These are phyloP conservation scores for Sarocladium strictum DNA, from an alignment of 2,329 filamentous ascomycete species.

Conservation along the genomic window DNA sequence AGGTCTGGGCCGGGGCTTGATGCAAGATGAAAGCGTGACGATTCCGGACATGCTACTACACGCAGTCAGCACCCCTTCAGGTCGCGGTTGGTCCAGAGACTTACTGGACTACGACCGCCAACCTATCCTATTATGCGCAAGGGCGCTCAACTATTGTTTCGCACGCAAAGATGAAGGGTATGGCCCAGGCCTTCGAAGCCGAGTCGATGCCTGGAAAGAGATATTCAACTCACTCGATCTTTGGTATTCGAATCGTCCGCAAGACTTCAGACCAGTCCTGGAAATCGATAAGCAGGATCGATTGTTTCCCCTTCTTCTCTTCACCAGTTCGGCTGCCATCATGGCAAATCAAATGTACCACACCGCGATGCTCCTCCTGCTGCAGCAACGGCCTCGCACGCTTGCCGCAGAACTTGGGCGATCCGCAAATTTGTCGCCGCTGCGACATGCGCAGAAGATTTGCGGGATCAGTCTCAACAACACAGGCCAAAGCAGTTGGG, in stretches of 20 bases:
- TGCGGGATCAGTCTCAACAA: constrained; percentile 45
- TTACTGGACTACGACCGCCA: constrained; percentile 18
- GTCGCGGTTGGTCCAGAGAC: constrained; percentile 14
- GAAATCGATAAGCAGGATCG: constrained; percentile 22
- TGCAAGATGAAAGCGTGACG: constrained; percentile 19
- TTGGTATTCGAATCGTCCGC: constrained; percentile 27
- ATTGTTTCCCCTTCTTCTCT: constrained; percentile 29
- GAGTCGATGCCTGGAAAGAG: constrained; percentile 23
- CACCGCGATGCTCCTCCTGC: constrained; percentile 45
- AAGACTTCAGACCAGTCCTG: constrained; percentile 26
- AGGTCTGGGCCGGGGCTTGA: constrained; percentile 24
- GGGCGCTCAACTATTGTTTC: constrained; percentile 28
- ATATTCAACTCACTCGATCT: constrained; percentile 24
- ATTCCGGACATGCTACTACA: constrained; percentile 19
- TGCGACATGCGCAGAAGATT: constrained; percentile 43
- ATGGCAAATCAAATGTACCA: constrained; percentile 52
- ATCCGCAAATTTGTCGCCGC: constrained; percentile 30
- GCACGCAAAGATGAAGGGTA: constrained; percentile 9
- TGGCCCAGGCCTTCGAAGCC: constrained; percentile 13
- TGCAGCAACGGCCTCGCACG: constrained; percentile 44
- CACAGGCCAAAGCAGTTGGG: constrained; percentile 38
- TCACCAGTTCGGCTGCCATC: constrained; percentile 32
- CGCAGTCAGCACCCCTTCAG: constrained; percentile 14
- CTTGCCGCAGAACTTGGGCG: constrained; percentile 20
- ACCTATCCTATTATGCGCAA: constrained; percentile 26